These are phyloP conservation scores for Teratosphaeria gauchensis DNA, from an alignment of 2,329 filamentous ascomycete genomes.

Conservation along the genomic window DNA sequence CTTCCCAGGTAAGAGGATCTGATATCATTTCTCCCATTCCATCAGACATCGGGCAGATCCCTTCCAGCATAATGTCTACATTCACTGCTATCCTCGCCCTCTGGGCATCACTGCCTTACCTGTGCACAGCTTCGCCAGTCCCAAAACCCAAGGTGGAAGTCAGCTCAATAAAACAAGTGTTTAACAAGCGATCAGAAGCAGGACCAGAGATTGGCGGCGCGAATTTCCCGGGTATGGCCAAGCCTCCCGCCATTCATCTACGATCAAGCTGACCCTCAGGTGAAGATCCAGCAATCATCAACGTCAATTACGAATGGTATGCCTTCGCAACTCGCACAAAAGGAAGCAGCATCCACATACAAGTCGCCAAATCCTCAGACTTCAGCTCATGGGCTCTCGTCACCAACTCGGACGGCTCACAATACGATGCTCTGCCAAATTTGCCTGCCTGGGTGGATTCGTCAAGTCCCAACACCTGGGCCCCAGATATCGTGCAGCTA, in stretches of 20 bases:
- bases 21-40: background rate
- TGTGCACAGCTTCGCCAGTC: conserved; percentile 3
- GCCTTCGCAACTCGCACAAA: conserved; percentile 42
- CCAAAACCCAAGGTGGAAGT: background rate
- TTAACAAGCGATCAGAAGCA: conserved; percentile 7
- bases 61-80: background rate
- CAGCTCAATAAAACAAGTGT: background rate
- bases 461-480: conserved; percentile 47
- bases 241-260: background rate
- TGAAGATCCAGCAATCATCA: conserved; percentile 43
- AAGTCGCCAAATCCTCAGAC: conserved; percentile 43
- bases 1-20: background rate
- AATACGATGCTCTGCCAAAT: conserved; percentile 46
- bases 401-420: conserved; percentile 28
- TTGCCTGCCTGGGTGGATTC: conserved; percentile 43
- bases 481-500: conserved; percentile 49
- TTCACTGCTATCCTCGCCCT: background rate
- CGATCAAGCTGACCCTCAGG: background rate
- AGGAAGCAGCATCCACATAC: conserved; percentile 40
- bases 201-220: conserved; percentile 20
- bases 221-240: conserved; percentile 39
- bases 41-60: background rate
- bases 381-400: conserved; percentile 41
- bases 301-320: conserved; percentile 44
- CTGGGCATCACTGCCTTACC: conserved; percentile 1